Percentiles rank a stretch among this genome's conserved stretches.
Conservation (phyloP, 2,329 filamentous ascomycete genomes). For the Neonectria coccinea region DNA sequence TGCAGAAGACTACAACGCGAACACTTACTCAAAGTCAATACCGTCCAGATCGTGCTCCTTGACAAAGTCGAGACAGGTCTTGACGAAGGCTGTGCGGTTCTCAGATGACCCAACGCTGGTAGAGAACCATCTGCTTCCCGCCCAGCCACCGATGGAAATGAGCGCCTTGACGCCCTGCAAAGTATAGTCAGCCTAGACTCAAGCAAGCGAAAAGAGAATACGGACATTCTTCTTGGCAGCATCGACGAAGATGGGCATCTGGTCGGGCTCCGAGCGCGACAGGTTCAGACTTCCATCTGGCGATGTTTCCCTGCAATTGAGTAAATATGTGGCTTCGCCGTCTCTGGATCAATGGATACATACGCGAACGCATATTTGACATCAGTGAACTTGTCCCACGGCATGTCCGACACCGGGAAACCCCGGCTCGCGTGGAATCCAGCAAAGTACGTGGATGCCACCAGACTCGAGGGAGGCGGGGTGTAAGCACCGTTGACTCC, state of each 20-base stretch:
- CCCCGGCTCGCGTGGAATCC: conserved; percentile 38
- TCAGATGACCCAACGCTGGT: conserved; percentile 31
- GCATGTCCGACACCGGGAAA: conserved; percentile 35
- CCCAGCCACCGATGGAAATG: conserved; percentile 37
- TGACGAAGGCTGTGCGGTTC: conserved; percentile 37
- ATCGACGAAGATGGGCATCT: conserved; percentile 29
- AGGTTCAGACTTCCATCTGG: conserved; percentile 32
- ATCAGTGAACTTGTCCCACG: conserved; percentile 39
- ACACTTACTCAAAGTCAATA: conserved; percentile 37
- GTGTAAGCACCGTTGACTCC: background rate
- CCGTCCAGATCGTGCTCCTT: conserved; percentile 34
- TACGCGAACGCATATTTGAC: conserved; percentile 42
- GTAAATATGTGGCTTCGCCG: conserved; percentile 3
- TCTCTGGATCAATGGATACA: background rate
- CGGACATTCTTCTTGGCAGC: conserved; percentile 35
- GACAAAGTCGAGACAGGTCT: conserved; percentile 28
- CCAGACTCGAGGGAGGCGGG: conserved; percentile 10
- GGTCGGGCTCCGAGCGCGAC: conserved; percentile 26
- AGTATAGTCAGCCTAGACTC: conserved; percentile 1
- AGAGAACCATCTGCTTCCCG: conserved; percentile 34
- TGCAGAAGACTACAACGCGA: background rate
- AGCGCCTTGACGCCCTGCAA: conserved; percentile 34
- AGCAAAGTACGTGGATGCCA: conserved; percentile 40
- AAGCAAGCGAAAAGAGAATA: background rate
- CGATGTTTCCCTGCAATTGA: conserved; percentile 28